Conservation (phyloP, 805 yeast genomes). For the Monosporozyma siamensis region DNA sequence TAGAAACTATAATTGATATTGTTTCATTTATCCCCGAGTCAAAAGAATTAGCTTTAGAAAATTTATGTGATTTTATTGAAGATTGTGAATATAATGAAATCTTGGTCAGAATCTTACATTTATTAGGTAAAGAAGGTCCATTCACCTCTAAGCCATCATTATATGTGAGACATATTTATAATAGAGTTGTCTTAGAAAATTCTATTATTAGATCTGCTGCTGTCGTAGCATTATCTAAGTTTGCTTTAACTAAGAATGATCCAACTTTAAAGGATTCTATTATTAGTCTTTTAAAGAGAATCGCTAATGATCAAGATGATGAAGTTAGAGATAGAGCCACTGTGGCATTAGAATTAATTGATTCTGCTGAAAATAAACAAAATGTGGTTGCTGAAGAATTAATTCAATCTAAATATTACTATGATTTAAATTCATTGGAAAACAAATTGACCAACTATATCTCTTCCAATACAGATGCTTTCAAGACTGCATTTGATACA, state of each 20-base stretch:
- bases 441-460: constrained; percentile 66
- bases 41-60: constrained; percentile 72
- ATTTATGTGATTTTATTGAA: constrained; percentile 92
- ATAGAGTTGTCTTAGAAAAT: constrained; percentile 92
- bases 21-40: constrained; percentile 80
- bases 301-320: constrained; percentile 83
- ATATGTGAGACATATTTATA: constrained; percentile 91
- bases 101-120: constrained; percentile 82
- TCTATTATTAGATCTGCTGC: constrained; percentile 95
- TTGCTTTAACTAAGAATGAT: constrained; percentile 68
- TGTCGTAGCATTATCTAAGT: constrained; percentile 82
- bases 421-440: constrained; percentile 72
- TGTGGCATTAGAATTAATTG: constrained; percentile 62
- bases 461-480: constrained; percentile 29
- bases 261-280: constrained; percentile 58
- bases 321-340: constrained; percentile 98
- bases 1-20: constrained; percentile 88
- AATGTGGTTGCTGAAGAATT: constrained; percentile 35
- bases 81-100: constrained; percentile 96
- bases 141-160: constrained; percentile 73
- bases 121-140: constrained; percentile 94
- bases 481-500: constrained; percentile 59
- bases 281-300: constrained; percentile 66
- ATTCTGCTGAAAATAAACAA: constrained; percentile 30
- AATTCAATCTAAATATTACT: constrained; percentile 58